A percentile compares a stretch with the other conserved stretches of the same genome.
Conservation (phyloP, 805 yeast species). For the Zygosaccharomyces rouxii region DNA sequence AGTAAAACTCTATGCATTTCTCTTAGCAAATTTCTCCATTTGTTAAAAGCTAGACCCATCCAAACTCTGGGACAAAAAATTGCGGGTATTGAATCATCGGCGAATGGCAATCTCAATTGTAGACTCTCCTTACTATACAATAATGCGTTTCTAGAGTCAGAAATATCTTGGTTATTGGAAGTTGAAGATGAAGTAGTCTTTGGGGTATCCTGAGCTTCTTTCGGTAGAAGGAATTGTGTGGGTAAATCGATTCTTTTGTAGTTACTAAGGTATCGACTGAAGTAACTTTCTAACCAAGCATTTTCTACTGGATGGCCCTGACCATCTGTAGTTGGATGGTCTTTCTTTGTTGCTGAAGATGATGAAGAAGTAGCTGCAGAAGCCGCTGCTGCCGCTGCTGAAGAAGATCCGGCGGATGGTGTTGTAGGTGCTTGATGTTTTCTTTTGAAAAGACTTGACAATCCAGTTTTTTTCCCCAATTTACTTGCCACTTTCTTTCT, state of each 20-base stretch:
- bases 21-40: conserved; percentile 27
- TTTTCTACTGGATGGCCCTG: conserved; percentile 16
- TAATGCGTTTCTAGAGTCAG: conserved; percentile 12
- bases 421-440: conserved; percentile 17
- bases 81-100: conserved; percentile 25
- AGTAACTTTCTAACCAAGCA: conserved; percentile 28
- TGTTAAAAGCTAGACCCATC: conserved; percentile 23
- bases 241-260: conserved; percentile 25
- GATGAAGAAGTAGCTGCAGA: conserved; percentile 4
- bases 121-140: conserved; percentile 22
- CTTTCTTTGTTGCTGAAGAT: conserved; percentile 1
- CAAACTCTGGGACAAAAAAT: conserved; percentile 30
- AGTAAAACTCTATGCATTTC: conserved; percentile 27
- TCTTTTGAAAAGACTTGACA: conserved; percentile 29
- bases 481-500: conserved; percentile 7
- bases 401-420: not conserved
- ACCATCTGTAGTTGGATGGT: conserved; percentile 1
- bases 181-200: not conserved
- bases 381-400: conserved; percentile 2
- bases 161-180: conserved; percentile 6
- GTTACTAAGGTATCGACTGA: conserved; percentile 22
- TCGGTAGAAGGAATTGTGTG: conserved; percentile 21
- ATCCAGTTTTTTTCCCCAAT: conserved; percentile 22
- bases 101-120: conserved; percentile 27
- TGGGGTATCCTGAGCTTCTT: conserved; percentile 9